These are phyloP conservation scores for Saturnispora dispora DNA, from an alignment of 805 yeast species.

Conservation along the genomic window DNA sequence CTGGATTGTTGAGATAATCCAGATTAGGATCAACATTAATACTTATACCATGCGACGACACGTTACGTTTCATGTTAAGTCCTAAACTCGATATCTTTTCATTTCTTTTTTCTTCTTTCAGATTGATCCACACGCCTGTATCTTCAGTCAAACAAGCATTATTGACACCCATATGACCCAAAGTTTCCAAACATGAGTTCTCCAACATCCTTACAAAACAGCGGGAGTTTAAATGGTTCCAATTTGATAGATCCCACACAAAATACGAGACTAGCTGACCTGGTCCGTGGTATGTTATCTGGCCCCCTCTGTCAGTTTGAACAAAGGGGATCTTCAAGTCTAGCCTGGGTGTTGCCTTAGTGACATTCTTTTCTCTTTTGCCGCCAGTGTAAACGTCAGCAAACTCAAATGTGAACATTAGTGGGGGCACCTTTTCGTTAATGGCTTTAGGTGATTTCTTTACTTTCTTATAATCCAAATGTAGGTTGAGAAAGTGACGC, in stretches of 20 bases:
- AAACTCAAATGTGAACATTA: slow-evolving; percentile 75
- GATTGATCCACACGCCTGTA: slow-evolving; percentile 80
- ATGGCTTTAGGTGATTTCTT: slow-evolving; percentile 19
- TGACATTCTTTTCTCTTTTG: slow-evolving; percentile 48
- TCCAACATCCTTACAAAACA: slow-evolving; percentile 45
- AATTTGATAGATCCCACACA: slow-evolving; percentile 58
- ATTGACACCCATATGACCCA: slow-evolving; percentile 28
- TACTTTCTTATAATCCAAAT: slow-evolving; percentile 30
- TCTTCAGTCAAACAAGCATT: slow-evolving; percentile 46
- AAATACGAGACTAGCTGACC: slow-evolving; percentile 90
- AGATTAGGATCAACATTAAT: slow-evolving; percentile 72
- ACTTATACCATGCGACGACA: slow-evolving; percentile 86
- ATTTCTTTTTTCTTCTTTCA: slow-evolving; percentile 16
- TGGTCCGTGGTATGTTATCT: slow-evolving; percentile 92
- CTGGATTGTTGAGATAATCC: slow-evolving; percentile 48
- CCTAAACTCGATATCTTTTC: slow-evolving; percentile 84
- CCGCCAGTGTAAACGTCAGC: slow-evolving; percentile 89
- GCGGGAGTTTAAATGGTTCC: slow-evolving; percentile 39
- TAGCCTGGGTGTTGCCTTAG: slow-evolving; percentile 9
- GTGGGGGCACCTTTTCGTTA: slow-evolving; percentile 44
- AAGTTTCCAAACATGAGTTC: slow-evolving; percentile 23
- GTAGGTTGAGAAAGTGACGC: slow-evolving; percentile 44
- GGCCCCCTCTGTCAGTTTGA: slow-evolving; percentile 90
- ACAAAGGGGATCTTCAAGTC: slow-evolving; percentile 42
- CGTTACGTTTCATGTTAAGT: slow-evolving; percentile 69